phyloP scores from a whole-genome alignment of 2,329 filamentous ascomycete species.

The Xylaria polymorpha region DNA sequence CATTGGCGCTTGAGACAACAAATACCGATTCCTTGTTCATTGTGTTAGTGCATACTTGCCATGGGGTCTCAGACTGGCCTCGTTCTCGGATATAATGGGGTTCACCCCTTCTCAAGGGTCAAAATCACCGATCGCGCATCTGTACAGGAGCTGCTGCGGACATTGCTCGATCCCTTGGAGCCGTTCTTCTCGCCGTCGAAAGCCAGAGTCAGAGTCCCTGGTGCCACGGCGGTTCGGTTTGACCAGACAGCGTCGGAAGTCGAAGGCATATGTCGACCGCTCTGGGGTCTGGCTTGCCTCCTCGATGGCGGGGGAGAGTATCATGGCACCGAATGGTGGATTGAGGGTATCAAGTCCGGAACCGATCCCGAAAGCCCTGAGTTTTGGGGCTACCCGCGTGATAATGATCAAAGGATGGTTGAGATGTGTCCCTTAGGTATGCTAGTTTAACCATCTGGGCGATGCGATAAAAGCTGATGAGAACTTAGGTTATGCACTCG shows the following conservation, averaged over 20 bases:
- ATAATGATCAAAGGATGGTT: slow-evolving; percentile 85
- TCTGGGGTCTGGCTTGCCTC: slow-evolving; percentile 79
- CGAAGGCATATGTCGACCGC: slow-evolving; percentile 78
- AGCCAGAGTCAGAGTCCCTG: slow-evolving; percentile 73
- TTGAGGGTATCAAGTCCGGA: slow-evolving; percentile 76
- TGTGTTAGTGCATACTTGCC: slow-evolving; percentile 18
- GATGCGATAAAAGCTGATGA: slow-evolving; percentile 23
- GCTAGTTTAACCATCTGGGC: slow-evolving; percentile 4
- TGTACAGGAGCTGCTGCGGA: slow-evolving; percentile 70
- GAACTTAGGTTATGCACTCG: slow-evolving; percentile 71
- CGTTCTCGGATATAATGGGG: slow-evolving; percentile 62
- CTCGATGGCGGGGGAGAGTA: slow-evolving; percentile 76
- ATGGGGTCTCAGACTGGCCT: slow-evolving; percentile 51
- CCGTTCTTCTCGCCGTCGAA: slow-evolving; percentile 76
- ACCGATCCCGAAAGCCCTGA: slow-evolving; percentile 76
- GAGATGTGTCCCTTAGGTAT: slow-evolving; percentile 81
- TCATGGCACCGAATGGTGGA: slow-evolving; percentile 71
- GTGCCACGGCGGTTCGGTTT: slow-evolving; percentile 79
- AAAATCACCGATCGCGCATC: slow-evolving; percentile 63
- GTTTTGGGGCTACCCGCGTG: slow-evolving; percentile 81
- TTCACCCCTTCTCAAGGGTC: slow-evolving; percentile 68
- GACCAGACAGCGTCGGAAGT: slow-evolving; percentile 82
- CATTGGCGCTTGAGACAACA: slow-evolving; percentile 3
- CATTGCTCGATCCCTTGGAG: slow-evolving; percentile 76
- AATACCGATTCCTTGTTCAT: background rate